A percentile compares a stretch with the other conserved stretches of the same genome.
Conservation (phyloP, 202 grass and related monocot species). For the Zoysia matrella region DNA sequence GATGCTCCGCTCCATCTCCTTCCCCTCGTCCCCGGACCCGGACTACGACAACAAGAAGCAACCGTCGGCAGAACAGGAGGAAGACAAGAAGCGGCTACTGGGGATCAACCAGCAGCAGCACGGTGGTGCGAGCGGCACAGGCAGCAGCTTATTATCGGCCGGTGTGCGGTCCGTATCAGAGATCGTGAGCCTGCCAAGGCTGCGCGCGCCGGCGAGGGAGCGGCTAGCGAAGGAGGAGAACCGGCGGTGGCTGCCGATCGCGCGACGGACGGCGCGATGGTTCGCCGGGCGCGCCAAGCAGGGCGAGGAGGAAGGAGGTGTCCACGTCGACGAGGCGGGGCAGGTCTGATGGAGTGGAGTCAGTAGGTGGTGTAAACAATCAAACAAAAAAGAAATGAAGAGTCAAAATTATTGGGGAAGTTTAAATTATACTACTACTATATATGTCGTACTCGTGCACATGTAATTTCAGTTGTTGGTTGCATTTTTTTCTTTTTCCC, state of each 20-base stretch:
- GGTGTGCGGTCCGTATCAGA: constrained; percentile 83
- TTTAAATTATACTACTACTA: neutral
- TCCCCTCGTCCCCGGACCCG: neutral
- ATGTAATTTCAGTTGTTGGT: neutral
- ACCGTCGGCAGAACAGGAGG: no score
- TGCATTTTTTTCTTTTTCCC: no score
- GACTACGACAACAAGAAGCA: neutral
- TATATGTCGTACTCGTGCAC: neutral
- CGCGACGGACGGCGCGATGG: constrained; percentile 73
- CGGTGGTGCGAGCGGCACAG: no score
- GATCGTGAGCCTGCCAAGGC: constrained; percentile 71
- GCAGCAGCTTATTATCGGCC: constrained; percentile 34
- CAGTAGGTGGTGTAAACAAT: constrained; percentile 3
- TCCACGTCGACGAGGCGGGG: neutral
- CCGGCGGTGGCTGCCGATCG: constrained; percentile 77
- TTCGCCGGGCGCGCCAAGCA: constrained; percentile 55
- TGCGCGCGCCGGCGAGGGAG: constrained; percentile 18
- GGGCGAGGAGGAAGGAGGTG: neutral
- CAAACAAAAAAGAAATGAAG: constrained; percentile 1
- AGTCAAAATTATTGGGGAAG: neutral
- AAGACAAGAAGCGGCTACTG: constrained; percentile 59
- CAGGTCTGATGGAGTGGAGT: neutral
- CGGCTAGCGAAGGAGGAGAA: constrained; percentile 47
- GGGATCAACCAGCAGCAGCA: neutral
- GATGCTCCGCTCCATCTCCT: constrained; percentile 61